Evolutionary conservation across 2,329 filamentous ascomycete genomes (phyloP), one percentile per base, ranked within the genome.

Genomic region (Aspergillus fijiensis): DNA sequence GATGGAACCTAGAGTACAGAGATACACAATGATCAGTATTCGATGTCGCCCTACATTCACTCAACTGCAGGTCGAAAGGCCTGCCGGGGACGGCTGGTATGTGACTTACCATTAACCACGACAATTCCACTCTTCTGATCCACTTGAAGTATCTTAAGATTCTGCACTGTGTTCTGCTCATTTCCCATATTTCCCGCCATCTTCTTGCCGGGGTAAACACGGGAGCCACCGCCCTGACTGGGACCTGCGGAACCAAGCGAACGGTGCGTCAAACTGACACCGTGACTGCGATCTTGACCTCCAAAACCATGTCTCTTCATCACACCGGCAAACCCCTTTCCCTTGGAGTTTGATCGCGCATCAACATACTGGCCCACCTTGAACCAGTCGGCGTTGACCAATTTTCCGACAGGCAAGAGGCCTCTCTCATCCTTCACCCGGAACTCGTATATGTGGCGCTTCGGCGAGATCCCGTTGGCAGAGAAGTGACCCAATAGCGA

Each of bases 121-220:
- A 99, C 87, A 69, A 96, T 86, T 21, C 95, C 95, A 71, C 93
- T 89, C 75, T 90, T 89, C 69, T 88, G 85, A 78, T 98, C 92
- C 35, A 96, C 89, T 81, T 92, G 89, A 74, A 99, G 80, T 56
- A 99, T 87, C 78, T 89, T 90, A 69, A 98, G 80, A 78, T 96
- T 97, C 83, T 97, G 93, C 60, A 95, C 84, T 51, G 95, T 99
- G 58, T 92, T 90, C 67, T 86, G 87, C 77, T 96, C 85, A 66
- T 89, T 90, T 65, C 95, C 95, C 95, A 99, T 98, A 61, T 91
- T 87, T 58, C 95, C 95, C 3, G 95, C 87, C 95, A 99, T 99
- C 80, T 92, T 95, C 86, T 99, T 99, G 62, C 95, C 95, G 0
- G 95, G 95, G 73, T 92, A 81, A 25, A 99, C 94, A 78, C 95